Percentiles rank a stretch among this genome's conserved stretches.
phyloP scores from a whole-genome alignment of 169 alveolate species.

The Toxoplasma gondii region DNA sequence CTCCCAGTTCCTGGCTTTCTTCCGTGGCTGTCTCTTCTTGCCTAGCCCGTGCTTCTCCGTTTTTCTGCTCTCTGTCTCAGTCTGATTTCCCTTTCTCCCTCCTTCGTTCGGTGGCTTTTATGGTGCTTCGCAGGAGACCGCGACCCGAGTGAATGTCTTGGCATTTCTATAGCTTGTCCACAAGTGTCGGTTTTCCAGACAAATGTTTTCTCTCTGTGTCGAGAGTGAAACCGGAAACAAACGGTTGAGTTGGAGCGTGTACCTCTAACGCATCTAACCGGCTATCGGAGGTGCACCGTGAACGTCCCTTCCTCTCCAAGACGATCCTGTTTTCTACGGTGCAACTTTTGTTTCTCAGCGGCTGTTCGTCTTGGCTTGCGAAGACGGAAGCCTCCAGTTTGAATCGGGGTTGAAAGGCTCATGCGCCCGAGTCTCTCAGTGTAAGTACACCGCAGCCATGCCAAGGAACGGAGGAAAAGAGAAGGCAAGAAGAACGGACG shows the following conservation, averaged over 20 bases:
- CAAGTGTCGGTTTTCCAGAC: too few relatives aligned
- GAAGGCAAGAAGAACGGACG: background rate
- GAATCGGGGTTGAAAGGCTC: conserved; percentile 19
- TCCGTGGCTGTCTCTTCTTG: background rate
- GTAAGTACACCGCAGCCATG: background rate
- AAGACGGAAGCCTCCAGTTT: conserved; percentile 6
- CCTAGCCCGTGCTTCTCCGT: background rate
- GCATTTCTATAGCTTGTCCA: background rate
- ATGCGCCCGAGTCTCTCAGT: conserved; percentile 17
- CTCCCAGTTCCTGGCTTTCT: too few relatives aligned
- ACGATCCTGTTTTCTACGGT: too few relatives aligned
- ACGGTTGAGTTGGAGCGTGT: too few relatives aligned
- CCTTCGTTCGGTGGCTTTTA: background rate
- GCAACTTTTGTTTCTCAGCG: too few relatives aligned
- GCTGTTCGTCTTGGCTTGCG: conserved; percentile 13
- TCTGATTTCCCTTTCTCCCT: background rate
- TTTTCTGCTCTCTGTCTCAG: background rate
- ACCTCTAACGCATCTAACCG: too few relatives aligned
- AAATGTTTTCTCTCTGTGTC: background rate
- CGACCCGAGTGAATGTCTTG: too few relatives aligned
- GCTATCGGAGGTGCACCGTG: too few relatives aligned
- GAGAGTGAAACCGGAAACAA: too few relatives aligned
- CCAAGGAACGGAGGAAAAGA: background rate
- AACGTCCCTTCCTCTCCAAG: too few relatives aligned
- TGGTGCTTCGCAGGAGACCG: too few relatives aligned